Evolutionary conservation across 2,329 filamentous ascomycete species (phyloP).

Genomic region (Fusarium metavorans): DNA sequence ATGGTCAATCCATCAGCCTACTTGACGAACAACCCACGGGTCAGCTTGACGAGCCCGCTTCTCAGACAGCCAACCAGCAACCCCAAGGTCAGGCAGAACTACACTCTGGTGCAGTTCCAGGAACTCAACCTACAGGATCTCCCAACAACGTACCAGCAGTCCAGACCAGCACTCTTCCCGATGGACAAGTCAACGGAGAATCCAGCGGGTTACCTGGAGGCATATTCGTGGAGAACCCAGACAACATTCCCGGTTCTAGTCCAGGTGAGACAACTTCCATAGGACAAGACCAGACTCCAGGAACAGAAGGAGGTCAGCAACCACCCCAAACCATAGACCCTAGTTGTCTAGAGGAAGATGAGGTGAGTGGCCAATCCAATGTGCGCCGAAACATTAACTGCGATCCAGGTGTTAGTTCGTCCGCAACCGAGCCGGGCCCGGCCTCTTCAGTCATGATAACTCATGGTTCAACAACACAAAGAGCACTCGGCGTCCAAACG

Average conservation of each 20-base stretch:
- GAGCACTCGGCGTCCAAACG: not conserved
- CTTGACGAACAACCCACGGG: not conserved
- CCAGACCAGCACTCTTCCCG: not conserved
- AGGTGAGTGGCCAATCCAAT: conserved; percentile 42
- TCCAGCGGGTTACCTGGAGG: conserved; percentile 16
- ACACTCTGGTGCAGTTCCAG: not conserved
- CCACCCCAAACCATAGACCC: not conserved
- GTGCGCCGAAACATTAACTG: conserved; percentile 44
- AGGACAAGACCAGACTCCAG: not conserved
- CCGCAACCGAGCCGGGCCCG: not conserved
- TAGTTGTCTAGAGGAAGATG: conserved; percentile 16
- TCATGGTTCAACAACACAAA: not conserved
- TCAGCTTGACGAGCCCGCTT: not conserved
- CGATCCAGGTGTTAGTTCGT: conserved; percentile 35
- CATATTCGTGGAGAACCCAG: conserved; percentile 23
- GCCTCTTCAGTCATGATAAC: not conserved
- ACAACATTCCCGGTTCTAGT: not conserved
- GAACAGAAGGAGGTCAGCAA: not conserved
- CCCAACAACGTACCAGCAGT: not conserved
- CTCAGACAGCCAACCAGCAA: not conserved
- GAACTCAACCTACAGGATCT: not conserved
- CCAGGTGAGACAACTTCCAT: not conserved
- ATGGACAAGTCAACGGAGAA: not conserved
- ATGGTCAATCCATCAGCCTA: not conserved
- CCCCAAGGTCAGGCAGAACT: not conserved